These are phyloP conservation scores for Fraxinus paxiana DNA, from an alignment of 305 asterid species.

Conservation along the genomic window DNA sequence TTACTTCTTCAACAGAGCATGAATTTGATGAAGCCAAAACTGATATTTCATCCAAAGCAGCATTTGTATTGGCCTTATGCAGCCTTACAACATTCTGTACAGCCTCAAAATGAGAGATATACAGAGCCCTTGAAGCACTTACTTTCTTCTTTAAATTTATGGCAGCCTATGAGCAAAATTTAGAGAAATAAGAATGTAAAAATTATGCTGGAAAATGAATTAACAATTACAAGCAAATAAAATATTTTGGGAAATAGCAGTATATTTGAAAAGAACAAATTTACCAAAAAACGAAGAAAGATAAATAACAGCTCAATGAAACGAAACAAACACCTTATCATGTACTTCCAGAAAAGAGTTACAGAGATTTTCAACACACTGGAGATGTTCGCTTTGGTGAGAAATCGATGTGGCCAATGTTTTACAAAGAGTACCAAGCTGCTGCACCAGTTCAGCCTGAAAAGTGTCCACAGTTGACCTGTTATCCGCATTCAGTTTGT, in stretches of 20 bases:
- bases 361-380: conserved; percentile 55
- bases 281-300: background rate
- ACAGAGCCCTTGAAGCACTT: conserved; percentile 44
- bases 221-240: background rate
- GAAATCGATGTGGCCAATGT: conserved; percentile 48
- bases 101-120: conserved; percentile 66
- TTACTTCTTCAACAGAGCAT: conserved; percentile 46
- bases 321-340: conserved; percentile 40
- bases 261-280: background rate
- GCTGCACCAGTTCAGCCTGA: conserved; percentile 55
- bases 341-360: conserved; percentile 52
- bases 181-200: background rate
- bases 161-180: conserved; percentile 39
- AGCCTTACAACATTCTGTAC: conserved; percentile 60
- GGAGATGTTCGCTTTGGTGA: conserved; percentile 57
- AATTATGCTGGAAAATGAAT: background rate
- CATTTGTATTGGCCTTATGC: conserved; percentile 58
- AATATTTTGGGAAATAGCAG: background rate
- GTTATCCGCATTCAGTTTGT: conserved; percentile 58
- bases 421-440: conserved; percentile 51
- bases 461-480: conserved; percentile 51
- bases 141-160: conserved; percentile 48
- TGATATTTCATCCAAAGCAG: conserved; percentile 60
- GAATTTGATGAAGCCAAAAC: conserved; percentile 46
- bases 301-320: background rate